Percentiles rank a stretch among this genome's conserved stretches.
phyloP scores from a whole-genome alignment of 1,284 basidiomycete genomes.

The Malassezia furfur region DNA sequence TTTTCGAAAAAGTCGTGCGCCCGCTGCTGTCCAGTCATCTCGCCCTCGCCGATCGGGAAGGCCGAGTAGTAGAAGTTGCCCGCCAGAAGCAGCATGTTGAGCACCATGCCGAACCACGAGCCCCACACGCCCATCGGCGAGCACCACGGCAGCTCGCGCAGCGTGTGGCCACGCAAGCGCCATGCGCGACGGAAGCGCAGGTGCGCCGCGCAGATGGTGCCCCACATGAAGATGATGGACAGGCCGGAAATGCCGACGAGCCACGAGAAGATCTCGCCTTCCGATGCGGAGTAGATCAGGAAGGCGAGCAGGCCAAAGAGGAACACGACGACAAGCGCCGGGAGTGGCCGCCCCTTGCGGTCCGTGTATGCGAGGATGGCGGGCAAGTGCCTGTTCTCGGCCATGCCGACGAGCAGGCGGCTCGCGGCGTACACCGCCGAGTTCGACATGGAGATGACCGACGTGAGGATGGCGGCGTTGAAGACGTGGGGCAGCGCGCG shows the following conservation, averaged over 20 bases:
- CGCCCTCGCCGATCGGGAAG: conserved; percentile 41
- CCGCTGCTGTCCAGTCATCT: conserved; percentile 26
- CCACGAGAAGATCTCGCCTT: conserved; percentile 50
- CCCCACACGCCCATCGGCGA: conserved; percentile 52
- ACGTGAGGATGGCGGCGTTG: conserved; percentile 51
- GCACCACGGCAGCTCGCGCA: conserved; percentile 52
- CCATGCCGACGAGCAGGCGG: conserved; percentile 46
- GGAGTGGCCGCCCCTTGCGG: conserved; percentile 51
- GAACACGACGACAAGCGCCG: conserved; percentile 47
- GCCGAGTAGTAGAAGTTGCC: conserved; percentile 27
- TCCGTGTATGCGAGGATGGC: conserved; percentile 50
- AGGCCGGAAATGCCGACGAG: conserved; percentile 53
- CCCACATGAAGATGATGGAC: conserved; percentile 52
- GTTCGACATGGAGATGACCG: conserved; percentile 50
- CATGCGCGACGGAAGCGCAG: conserved; percentile 50
- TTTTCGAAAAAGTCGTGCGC: conserved; percentile 51
- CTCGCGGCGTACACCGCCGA: conserved; percentile 49
- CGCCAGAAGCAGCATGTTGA: conserved; percentile 32
- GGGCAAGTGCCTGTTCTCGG: conserved; percentile 50
- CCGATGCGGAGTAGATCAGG: conserved; percentile 35
- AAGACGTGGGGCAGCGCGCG: conserved; percentile 51
- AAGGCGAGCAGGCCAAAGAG: conserved; percentile 41
- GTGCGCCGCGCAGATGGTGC: conserved; percentile 34
- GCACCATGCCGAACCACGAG: conserved; percentile 49
- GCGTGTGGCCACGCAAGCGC: conserved; percentile 51